Evolutionary conservation across 129 eudicot genomes (phyloP).

Genomic region (Kitagawia praeruptora): DNA sequence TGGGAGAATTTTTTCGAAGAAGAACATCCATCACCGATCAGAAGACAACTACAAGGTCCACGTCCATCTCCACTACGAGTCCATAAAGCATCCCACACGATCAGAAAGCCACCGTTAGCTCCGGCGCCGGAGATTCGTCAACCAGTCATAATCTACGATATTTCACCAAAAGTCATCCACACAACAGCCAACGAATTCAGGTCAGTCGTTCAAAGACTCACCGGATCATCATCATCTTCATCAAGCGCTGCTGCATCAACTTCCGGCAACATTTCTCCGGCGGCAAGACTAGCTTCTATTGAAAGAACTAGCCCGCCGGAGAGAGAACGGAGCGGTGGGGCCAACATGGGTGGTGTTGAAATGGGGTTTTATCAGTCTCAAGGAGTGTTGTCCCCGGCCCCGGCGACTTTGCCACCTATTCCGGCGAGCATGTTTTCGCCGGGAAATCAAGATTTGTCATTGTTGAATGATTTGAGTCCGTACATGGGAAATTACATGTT

Average conservation of each 20-base stretch:
- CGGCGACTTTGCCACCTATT: slow-evolving; percentile 33
- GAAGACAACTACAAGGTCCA: slow-evolving; percentile 45
- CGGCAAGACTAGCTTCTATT: slow-evolving; percentile 47
- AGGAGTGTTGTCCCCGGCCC: slow-evolving; percentile 59
- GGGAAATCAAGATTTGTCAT: slow-evolving; percentile 20
- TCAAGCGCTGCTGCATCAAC: background rate
- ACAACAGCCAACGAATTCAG: slow-evolving; percentile 39
- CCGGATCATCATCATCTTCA: slow-evolving; percentile 29
- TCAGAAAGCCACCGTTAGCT: slow-evolving; percentile 11
- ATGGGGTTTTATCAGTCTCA: slow-evolving; percentile 23
- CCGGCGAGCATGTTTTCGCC: slow-evolving; percentile 43
- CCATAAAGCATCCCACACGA: slow-evolving; percentile 38
- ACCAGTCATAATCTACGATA: slow-evolving; percentile 53
- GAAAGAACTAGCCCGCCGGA: slow-evolving; percentile 36
- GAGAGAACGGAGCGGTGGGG: slow-evolving; percentile 11
- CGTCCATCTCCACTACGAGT: slow-evolving; percentile 50
- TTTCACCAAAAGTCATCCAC: slow-evolving; percentile 48
- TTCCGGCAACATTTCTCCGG: slow-evolving; percentile 40
- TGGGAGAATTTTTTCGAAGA: slow-evolving; percentile 1
- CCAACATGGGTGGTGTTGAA: slow-evolving; percentile 15
- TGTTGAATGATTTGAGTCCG: slow-evolving; percentile 14
- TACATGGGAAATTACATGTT: slow-evolving; percentile 22
- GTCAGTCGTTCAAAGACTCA: slow-evolving; percentile 50
- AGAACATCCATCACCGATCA: slow-evolving; percentile 36
- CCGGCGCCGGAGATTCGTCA: slow-evolving; percentile 18